phyloP scores from a whole-genome alignment of 2,329 filamentous ascomycete species.

The Beauveria medogensis region DNA sequence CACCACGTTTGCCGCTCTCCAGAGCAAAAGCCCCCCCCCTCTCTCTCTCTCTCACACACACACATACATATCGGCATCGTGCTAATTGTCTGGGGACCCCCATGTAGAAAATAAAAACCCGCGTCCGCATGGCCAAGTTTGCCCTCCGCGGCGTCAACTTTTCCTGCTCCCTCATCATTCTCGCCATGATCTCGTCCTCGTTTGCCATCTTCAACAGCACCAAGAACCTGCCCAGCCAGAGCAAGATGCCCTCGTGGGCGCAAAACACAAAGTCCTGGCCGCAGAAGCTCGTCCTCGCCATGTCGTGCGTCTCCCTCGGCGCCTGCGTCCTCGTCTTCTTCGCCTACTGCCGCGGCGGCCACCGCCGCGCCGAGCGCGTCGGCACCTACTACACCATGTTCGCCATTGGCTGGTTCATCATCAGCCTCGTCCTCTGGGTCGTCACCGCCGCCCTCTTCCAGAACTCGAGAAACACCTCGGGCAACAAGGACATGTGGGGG shows the following conservation, averaged over 20 bases:
- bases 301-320: slow-evolving; percentile 71
- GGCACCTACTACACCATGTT: slow-evolving; percentile 94
- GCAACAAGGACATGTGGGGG: slow-evolving; percentile 89
- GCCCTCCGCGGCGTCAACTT: slow-evolving; percentile 94
- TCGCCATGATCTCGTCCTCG: slow-evolving; percentile 81
- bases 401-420: slow-evolving; percentile 85
- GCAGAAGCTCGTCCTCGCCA: slow-evolving; percentile 71
- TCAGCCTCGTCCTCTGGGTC: slow-evolving; percentile 88
- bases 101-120: slow-evolving; percentile 77
- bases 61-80: too few relatives aligned
- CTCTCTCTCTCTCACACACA: too few relatives aligned
- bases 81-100: too few relatives aligned
- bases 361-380: slow-evolving; percentile 82
- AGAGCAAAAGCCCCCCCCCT: too few relatives aligned
- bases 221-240: slow-evolving; percentile 62
- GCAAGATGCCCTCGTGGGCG: slow-evolving; percentile 80
- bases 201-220: slow-evolving; percentile 92
- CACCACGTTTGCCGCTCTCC: too few relatives aligned
- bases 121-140: slow-evolving; percentile 88
- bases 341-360: slow-evolving; percentile 82
- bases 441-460: slow-evolving; percentile 80
- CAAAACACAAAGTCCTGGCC: slow-evolving; percentile 75
- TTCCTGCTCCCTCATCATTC: slow-evolving; percentile 89
- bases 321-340: slow-evolving; percentile 75
- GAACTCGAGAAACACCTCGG: slow-evolving; percentile 57